Conservation (phyloP, 345 rosid genomes). For the Psidium guajava region DNA sequence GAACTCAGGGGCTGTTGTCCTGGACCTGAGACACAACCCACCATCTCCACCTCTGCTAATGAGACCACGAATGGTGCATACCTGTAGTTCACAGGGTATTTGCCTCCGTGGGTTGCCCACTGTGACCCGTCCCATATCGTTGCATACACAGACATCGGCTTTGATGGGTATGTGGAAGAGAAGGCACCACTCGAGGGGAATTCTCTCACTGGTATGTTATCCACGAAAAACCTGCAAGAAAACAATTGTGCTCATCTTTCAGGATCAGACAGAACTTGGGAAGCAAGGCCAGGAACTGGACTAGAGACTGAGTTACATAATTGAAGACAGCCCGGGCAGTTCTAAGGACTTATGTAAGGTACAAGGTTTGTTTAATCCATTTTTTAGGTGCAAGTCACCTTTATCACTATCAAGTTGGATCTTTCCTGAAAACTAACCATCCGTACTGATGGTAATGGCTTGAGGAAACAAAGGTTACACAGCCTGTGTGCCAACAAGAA, state of each 20-base stretch:
- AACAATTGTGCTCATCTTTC: background rate
- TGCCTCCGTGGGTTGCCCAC: conserved; percentile 97
- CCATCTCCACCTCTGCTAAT: conserved; percentile 36
- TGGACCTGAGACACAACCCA: conserved; percentile 42
- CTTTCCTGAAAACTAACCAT: background rate
- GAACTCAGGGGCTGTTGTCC: conserved; percentile 1
- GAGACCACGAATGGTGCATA: conserved; percentile 70
- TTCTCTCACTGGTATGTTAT: conserved; percentile 73
- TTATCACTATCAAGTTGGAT: background rate
- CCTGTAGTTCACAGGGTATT: conserved; percentile 75
- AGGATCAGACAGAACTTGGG: background rate
- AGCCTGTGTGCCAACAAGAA: background rate
- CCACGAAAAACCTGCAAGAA: conserved; percentile 58
- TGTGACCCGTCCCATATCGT: conserved; percentile 95
- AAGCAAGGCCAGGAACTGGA: background rate
- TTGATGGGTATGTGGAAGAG: conserved; percentile 50
- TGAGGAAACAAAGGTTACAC: background rate
- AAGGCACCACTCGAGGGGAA: conserved; percentile 38
- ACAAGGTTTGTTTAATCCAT: background rate
- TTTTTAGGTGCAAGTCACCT: background rate
- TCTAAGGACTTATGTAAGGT: background rate
- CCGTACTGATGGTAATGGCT: background rate
- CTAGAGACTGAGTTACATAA: background rate
- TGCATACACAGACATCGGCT: conserved; percentile 66
- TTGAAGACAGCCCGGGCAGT: background rate